Evolutionary conservation across 1,284 basidiomycete genomes (phyloP), one percentile per base, ranked within the genome.

Genomic region (Rhodofomes roseus): DNA sequence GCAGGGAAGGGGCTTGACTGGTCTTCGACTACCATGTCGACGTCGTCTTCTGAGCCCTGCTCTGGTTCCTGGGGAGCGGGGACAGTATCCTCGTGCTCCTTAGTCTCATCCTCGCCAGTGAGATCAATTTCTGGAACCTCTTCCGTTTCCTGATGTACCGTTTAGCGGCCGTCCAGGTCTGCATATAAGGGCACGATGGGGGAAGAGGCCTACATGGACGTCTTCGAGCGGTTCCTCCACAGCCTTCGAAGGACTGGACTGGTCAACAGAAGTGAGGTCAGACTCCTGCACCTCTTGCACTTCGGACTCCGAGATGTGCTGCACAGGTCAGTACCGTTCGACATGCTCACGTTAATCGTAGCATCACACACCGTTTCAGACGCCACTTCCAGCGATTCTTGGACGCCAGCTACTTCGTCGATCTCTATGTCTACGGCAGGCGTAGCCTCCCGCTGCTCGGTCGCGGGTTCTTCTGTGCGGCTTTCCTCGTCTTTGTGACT

Each of bases 291-390:
- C 50, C 3, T 29, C 46, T 29, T 27, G 46, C 22, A 27, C 12
- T 5, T 12, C 25, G 7, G 31, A 5, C 8, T 52, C 50, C 27
- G 29, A 25, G 2, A 11, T 16, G 4, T 52, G 4, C 34, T 52
- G 31, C 29, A 44, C n/a, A 48, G 8, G 46, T 27, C 5, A 11
- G 11, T 5, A 11, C 11, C 31, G 23, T 29, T 14, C 16, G 29
- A 16, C 14, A 5, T 16, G 16, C 1, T 25, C 25, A 18, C 22
- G 23, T 14, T 25, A 1, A 20, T 18, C 11, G 11, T 27, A 23
- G 46, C 23, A 12, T 2, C 22, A 29, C 25, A 27, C 14, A 48
- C 46, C 14, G 63, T 61, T 53, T 71, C 69, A 27, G 51, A 56
- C 31, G 60, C 64, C 18, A 54, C 55, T 20, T 55, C 57, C 8